Conservation (phyloP, 2,329 filamentous ascomycete genomes). For the Paecilomyces dactylethromorphus region DNA sequence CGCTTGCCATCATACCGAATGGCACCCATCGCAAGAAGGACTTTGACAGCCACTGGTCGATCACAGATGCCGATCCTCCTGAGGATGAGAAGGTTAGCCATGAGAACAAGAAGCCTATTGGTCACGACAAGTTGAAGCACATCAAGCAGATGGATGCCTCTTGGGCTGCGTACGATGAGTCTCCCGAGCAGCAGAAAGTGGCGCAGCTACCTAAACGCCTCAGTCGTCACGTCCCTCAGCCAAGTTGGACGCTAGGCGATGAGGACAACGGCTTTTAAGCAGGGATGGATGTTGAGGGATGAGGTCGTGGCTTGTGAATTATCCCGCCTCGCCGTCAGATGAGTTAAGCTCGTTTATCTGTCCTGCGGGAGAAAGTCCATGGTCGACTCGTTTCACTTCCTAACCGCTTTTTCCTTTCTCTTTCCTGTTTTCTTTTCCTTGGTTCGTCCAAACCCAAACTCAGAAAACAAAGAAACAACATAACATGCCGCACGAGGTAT, state of each 20-base stretch:
- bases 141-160: slow-evolving; percentile 65
- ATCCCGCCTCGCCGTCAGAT: background rate
- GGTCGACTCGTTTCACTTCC: background rate
- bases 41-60: slow-evolving; percentile 70
- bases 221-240: slow-evolving; percentile 23
- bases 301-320: background rate
- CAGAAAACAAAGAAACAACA: no score
- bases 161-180: slow-evolving; percentile 40
- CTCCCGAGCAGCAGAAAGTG: slow-evolving; percentile 23
- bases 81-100: slow-evolving; percentile 29
- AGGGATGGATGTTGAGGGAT: background rate
- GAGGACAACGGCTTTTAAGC: slow-evolving; percentile 16
- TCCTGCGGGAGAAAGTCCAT: background rate
- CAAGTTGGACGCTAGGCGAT: slow-evolving; percentile 38
- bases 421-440: background rate
- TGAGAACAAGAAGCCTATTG: slow-evolving; percentile 39
- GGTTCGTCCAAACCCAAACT: no score
- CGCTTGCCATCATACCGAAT: slow-evolving; percentile 65
- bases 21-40: slow-evolving; percentile 66
- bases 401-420: background rate
- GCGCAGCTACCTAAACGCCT: slow-evolving; percentile 16
- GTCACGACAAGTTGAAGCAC: slow-evolving; percentile 59
- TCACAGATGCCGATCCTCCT: slow-evolving; percentile 51
- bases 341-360: background rate
- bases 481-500: no score